Conservation (phyloP, 495 filamentous ascomycete genomes). For the Chaetomium cochliodes region DNA sequence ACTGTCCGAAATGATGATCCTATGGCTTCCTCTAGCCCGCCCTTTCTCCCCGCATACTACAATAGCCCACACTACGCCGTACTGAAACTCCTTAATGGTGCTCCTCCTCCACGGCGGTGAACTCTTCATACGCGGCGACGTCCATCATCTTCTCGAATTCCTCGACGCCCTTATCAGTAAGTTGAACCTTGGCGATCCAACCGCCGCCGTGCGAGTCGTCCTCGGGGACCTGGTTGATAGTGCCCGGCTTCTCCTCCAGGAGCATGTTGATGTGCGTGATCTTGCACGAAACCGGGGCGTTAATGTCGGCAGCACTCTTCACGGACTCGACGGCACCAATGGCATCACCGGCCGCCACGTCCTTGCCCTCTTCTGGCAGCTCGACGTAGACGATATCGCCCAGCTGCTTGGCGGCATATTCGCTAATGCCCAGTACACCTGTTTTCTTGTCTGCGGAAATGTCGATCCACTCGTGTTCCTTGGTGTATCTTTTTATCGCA, state of each 20-base stretch:
- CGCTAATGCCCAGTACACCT: slow-evolving; percentile 77
- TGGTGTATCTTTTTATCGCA: slow-evolving; percentile 82
- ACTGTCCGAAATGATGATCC: slow-evolving; percentile 29
- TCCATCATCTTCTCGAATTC: slow-evolving; percentile 77
- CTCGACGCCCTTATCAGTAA: slow-evolving; percentile 58
- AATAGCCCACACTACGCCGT: not conserved
- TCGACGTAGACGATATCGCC: slow-evolving; percentile 98
- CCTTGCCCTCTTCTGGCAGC: slow-evolving; percentile 66
- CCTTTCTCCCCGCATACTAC: slow-evolving; percentile 1
- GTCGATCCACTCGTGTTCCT: slow-evolving; percentile 98
- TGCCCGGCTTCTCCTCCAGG: slow-evolving; percentile 79
- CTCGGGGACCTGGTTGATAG: slow-evolving; percentile 79
- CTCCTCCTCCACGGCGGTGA: slow-evolving; percentile 47
- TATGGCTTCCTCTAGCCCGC: slow-evolving; percentile 10
- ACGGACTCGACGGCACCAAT: slow-evolving; percentile 96
- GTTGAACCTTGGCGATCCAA: slow-evolving; percentile 87
- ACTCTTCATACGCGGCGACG: slow-evolving; percentile 66
- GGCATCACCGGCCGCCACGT: slow-evolving; percentile 67
- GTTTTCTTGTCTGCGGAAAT: slow-evolving; percentile 70
- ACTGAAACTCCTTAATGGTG: slow-evolving; percentile 25
- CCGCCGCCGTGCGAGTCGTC: slow-evolving; percentile 70
- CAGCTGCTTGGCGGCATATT: slow-evolving; percentile 84
- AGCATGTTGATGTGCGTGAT: slow-evolving; percentile 67
- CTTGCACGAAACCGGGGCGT: slow-evolving; percentile 76
- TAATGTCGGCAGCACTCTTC: slow-evolving; percentile 95